Conservation (phyloP, 2,329 filamentous ascomycete species). For the Ophiocordyceps sinensis region DNA sequence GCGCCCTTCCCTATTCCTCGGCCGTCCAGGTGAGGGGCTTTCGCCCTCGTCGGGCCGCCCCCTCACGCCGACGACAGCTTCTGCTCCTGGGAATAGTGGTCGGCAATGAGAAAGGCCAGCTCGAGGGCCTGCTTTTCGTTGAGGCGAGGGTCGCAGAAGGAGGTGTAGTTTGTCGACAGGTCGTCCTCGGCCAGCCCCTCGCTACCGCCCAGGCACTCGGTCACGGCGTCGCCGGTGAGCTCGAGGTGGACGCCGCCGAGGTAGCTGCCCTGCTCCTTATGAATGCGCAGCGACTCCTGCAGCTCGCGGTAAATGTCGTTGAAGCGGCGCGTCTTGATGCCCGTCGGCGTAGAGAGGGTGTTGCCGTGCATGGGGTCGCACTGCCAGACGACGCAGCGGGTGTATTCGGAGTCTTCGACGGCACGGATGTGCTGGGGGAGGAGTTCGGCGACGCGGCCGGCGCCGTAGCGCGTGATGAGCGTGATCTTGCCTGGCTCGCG, state of each 20-base stretch:
- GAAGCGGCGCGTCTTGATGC: slow-evolving; percentile 89
- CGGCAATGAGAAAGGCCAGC: slow-evolving; percentile 83
- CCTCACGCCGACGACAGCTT: slow-evolving; percentile 5
- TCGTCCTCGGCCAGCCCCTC: slow-evolving; percentile 80
- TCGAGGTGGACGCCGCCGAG: slow-evolving; percentile 91
- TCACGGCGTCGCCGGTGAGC: slow-evolving; percentile 89
- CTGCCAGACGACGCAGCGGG: slow-evolving; percentile 71
- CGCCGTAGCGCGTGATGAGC: slow-evolving; percentile 89
- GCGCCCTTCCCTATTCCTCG: too few species aligned
- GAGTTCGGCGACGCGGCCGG: slow-evolving; percentile 56
- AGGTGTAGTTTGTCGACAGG: slow-evolving; percentile 80
- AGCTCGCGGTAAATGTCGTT: slow-evolving; percentile 81
- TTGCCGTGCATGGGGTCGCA: slow-evolving; percentile 98
- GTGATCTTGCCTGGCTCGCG: slow-evolving; percentile 86
- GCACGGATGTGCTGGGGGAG: slow-evolving; percentile 78
- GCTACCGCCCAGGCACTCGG: slow-evolving; percentile 86
- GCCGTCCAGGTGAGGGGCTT: too few species aligned
- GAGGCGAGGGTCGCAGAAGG: slow-evolving; percentile 84
- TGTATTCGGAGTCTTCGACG: slow-evolving; percentile 64
- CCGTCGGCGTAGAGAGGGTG: slow-evolving; percentile 51
- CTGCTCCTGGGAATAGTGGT: slow-evolving; percentile 44
- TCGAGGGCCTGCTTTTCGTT: slow-evolving; percentile 98
- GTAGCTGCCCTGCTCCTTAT: slow-evolving; percentile 70
- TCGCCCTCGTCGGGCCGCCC: background rate
- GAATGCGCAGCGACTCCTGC: slow-evolving; percentile 67